These are phyloP conservation scores for Tilletia setariae DNA, from an alignment of 1,284 basidiomycete genomes.

Conservation along the genomic window DNA sequence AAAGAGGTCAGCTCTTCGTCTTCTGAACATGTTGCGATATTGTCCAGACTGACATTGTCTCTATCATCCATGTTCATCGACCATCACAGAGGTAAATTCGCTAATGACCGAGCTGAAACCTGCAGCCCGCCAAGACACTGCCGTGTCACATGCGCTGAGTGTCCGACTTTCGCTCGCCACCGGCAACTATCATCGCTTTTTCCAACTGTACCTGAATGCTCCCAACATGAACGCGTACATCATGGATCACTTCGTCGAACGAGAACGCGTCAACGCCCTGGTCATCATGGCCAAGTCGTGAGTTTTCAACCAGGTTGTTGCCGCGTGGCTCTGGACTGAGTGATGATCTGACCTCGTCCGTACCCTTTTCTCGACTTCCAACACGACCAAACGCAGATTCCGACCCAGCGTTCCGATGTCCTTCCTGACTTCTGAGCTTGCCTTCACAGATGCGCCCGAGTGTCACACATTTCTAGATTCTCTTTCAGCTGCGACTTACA, in stretches of 20 bases:
- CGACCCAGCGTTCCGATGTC: slow-evolving; percentile 63
- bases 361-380: too few relatives aligned
- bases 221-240: slow-evolving; percentile 98
- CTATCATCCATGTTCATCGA: not conserved
- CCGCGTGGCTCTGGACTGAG: too few relatives aligned
- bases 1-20: slow-evolving; percentile 68
- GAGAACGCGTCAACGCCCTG: slow-evolving; percentile 82
- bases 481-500: slow-evolving; percentile 70
- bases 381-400: slow-evolving; percentile 53
- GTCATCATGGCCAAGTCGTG: slow-evolving; percentile 88
- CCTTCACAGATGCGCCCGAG: slow-evolving; percentile 69
- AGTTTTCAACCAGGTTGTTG: too few relatives aligned
- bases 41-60: not conserved
- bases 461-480: slow-evolving; percentile 69
- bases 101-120: slow-evolving; percentile 92
- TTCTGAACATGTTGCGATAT: not conserved
- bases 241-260: slow-evolving; percentile 95
- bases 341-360: too few relatives aligned
- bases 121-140: slow-evolving; percentile 73
- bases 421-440: slow-evolving; percentile 77
- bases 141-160: slow-evolving; percentile 81
- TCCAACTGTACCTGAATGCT: slow-evolving; percentile 75
- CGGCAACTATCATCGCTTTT: slow-evolving; percentile 90
- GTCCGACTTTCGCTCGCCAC: slow-evolving; percentile 84
- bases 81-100: slow-evolving; percentile 76